Conservation (phyloP, 768 basidiomycete genomes). For the Clitopilus passeckerianus region DNA sequence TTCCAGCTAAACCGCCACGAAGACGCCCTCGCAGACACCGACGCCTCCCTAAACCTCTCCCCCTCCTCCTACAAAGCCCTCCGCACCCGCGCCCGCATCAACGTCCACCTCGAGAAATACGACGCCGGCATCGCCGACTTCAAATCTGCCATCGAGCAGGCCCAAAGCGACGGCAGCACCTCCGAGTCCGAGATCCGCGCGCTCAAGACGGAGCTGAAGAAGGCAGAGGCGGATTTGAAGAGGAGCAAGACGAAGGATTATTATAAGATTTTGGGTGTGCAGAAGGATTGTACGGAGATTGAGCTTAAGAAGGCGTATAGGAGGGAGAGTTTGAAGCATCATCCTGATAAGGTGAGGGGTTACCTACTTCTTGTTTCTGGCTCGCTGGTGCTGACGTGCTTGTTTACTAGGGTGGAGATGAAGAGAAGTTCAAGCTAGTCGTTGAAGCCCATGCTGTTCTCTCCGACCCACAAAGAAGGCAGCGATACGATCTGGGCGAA, state of each 20-base stretch:
- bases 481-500: constrained; percentile 78
- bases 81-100: constrained; percentile 79
- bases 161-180: constrained; percentile 48
- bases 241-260: constrained; percentile 89
- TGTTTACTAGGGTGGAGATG: constrained; percentile 73
- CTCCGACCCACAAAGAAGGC: constrained; percentile 66
- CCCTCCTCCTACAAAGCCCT: constrained; percentile 79
- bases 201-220: constrained; percentile 64
- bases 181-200: constrained; percentile 54
- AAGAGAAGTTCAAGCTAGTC: constrained; percentile 93
- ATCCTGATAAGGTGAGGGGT: constrained; percentile 69
- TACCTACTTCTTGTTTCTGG: constrained; percentile 7
- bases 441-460: constrained; percentile 79
- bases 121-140: constrained; percentile 73
- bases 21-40: constrained; percentile 69
- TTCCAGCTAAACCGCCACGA: constrained; percentile 56
- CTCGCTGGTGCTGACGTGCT: neutral
- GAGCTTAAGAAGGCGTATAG: constrained; percentile 94
- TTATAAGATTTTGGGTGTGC: constrained; percentile 70
- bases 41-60: constrained; percentile 56
- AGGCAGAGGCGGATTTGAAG: constrained; percentile 80
- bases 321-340: constrained; percentile 78
- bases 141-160: constrained; percentile 73
- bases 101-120: constrained; percentile 69
- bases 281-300: constrained; percentile 53